These are phyloP conservation scores for Phalaenopsis equestris DNA, from an alignment of 106 monocot species.

Conservation along the genomic window DNA sequence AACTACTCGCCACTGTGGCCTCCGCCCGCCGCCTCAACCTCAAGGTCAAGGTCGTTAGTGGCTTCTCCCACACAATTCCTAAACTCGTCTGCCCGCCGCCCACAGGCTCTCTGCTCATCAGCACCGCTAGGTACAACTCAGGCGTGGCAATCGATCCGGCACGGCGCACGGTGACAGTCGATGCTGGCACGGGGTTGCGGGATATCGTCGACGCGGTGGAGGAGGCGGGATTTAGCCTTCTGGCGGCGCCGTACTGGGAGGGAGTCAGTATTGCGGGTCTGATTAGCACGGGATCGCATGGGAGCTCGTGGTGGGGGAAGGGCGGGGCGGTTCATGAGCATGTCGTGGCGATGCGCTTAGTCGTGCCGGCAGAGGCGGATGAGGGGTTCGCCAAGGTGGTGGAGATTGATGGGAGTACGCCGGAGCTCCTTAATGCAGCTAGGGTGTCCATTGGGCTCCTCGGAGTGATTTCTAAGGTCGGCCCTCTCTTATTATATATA, in stretches of 20 bases:
- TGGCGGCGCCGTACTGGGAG: slow-evolving; percentile 77
- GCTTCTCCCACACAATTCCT: slow-evolving; percentile 75
- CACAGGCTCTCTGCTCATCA: slow-evolving; percentile 38
- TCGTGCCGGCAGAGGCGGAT: slow-evolving; percentile 30
- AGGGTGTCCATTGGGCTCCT: slow-evolving; percentile 63
- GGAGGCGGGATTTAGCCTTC: slow-evolving; percentile 50
- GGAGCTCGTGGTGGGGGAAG: slow-evolving; percentile 83
- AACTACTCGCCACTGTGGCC: slow-evolving; percentile 39
- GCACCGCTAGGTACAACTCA: slow-evolving; percentile 39
- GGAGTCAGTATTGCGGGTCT: slow-evolving; percentile 66
- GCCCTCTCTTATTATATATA: too few species aligned
- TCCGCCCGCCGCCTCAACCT: slow-evolving; percentile 20
- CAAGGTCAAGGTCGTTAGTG: slow-evolving; percentile 51
- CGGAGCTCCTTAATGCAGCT: slow-evolving; percentile 30
- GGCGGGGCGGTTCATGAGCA: slow-evolving; percentile 70
- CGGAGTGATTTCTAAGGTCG: slow-evolving; percentile 57
- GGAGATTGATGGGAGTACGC: slow-evolving; percentile 12
- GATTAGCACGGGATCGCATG: slow-evolving; percentile 63
- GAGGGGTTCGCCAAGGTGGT: slow-evolving; percentile 61
- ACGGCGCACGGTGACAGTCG: slow-evolving; percentile 29
- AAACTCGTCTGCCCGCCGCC: slow-evolving; percentile 51
- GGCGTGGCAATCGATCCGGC: slow-evolving; percentile 24
- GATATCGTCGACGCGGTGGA: slow-evolving; percentile 56
- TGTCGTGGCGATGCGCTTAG: slow-evolving; percentile 42
- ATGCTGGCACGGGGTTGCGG: slow-evolving; percentile 55